A percentile compares a stretch with the other conserved stretches of the same genome.
phyloP scores from a whole-genome alignment of 176 grass and related monocot species.

The Zoysia japonica region DNA sequence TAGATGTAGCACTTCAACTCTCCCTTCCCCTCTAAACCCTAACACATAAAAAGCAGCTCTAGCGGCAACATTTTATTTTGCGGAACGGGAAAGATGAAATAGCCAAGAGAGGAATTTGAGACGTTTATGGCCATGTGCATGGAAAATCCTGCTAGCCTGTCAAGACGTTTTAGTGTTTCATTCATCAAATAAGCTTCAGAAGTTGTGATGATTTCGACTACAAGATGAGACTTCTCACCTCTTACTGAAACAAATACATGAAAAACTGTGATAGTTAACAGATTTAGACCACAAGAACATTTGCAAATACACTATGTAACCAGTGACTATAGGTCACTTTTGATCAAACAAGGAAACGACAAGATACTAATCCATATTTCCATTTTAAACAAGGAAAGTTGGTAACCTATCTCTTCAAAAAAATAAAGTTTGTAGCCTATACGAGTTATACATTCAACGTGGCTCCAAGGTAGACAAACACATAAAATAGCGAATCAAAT shows the following conservation, averaged over 20 bases:
- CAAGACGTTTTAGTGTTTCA: too few species aligned
- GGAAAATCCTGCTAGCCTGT: too few species aligned
- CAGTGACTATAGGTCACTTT: neutral
- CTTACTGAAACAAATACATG: neutral
- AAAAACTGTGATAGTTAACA: neutral
- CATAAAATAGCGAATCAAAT: neutral
- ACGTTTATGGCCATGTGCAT: too few species aligned
- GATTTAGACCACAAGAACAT: neutral
- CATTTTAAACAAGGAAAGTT: neutral
- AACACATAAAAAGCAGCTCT: too few species aligned
- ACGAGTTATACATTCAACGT: neutral
- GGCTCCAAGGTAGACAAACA: neutral
- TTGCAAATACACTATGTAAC: neutral
- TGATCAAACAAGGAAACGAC: neutral
- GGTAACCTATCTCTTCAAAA: neutral
- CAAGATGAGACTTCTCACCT: neutral
- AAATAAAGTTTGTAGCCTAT: neutral
- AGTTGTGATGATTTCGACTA: too few species aligned
- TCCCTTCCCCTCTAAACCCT: too few species aligned
- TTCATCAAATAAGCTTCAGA: too few species aligned
- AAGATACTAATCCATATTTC: neutral
- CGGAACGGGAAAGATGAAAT: too few species aligned
- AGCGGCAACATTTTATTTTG: too few species aligned
- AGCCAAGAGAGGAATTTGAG: too few species aligned
- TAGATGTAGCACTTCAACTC: too few species aligned